phyloP scores from a whole-genome alignment of 148 eudicot species.

The Salicornia ramosissima region DNA sequence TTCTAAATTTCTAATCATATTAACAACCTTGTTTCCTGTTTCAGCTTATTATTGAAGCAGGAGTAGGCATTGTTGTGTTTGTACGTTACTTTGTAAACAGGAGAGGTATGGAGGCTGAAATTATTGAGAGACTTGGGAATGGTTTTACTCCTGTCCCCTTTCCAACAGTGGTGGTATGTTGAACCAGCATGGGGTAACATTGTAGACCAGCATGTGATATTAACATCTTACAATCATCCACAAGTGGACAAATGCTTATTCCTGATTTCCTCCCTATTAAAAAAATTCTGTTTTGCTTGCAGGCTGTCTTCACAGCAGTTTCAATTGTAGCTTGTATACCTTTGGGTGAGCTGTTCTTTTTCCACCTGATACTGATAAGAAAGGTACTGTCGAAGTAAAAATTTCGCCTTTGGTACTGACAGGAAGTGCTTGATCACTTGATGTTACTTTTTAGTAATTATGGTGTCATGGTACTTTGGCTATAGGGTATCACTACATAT shows the following conservation, averaged over 20 bases:
- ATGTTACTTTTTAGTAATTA: neutral
- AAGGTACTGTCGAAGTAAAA: conserved; percentile 48
- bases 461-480: conserved; percentile 8
- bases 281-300: conserved; percentile 20
- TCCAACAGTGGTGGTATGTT: conserved; percentile 88
- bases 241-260: neutral
- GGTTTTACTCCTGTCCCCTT: conserved; percentile 97
- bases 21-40: conserved; percentile 24
- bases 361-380: conserved; percentile 89
- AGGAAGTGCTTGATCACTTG: neutral
- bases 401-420: neutral
- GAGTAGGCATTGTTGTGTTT: conserved; percentile 81
- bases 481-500: conserved; percentile 90
- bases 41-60: conserved; percentile 86
- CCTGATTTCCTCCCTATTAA: neutral
- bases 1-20: conserved; percentile 22
- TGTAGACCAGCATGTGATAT: conserved; percentile 1
- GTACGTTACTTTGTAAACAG: conserved; percentile 81
- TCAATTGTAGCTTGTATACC: conserved; percentile 90
- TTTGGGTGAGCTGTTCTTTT: conserved; percentile 94
- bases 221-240: neutral
- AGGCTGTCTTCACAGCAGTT: conserved; percentile 86
- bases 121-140: conserved; percentile 87
- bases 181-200: conserved; percentile 10
- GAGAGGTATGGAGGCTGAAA: conserved; percentile 69